Evolutionary conservation across 176 grass and related monocot genomes (phyloP).

Genomic region (Avena atlantica): DNA sequence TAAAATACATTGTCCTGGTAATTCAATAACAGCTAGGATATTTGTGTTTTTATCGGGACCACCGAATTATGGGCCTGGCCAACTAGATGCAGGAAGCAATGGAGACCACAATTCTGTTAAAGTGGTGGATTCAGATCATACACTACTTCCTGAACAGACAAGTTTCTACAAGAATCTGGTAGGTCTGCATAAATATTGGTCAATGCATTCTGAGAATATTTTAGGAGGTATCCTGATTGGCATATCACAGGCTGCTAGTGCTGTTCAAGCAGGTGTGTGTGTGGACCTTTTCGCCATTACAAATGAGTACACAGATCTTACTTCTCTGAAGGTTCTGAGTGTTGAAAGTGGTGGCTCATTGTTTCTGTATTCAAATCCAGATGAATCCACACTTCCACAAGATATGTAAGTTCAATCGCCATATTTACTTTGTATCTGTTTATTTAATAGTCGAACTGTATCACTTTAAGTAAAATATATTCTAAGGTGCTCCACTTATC

Average conservation of each 20-base stretch:
- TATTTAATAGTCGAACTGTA: conserved; percentile 14
- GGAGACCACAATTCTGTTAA: conserved; percentile 70
- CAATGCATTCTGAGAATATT: conserved; percentile 34
- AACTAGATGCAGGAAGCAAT: conserved; percentile 64
- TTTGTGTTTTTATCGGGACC: conserved; percentile 92
- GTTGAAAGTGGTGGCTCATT: conserved; percentile 93
- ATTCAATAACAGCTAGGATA: conserved; percentile 77
- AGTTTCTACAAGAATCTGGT: conserved; percentile 96
- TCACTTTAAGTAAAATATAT: conserved; percentile 26
- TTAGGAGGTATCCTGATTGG: conserved; percentile 61
- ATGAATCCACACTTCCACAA: conserved; percentile 96
- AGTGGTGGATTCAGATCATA: conserved; percentile 57
- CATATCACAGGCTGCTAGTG: conserved; percentile 92
- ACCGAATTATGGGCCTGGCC: conserved; percentile 86
- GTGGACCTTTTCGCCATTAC: conserved; percentile 96
- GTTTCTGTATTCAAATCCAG: conserved; percentile 84
- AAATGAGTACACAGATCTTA: conserved; percentile 92
- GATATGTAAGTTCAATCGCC: conserved; percentile 77
- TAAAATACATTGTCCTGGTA: conserved; percentile 39
- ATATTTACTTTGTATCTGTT: conserved; percentile 14
- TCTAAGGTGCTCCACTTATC: neutral
- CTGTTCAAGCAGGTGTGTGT: conserved; percentile 96
- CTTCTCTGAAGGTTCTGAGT: conserved; percentile 88
- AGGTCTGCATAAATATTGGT: conserved; percentile 39
- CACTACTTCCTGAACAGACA: conserved; percentile 69